A percentile compares a stretch with the other conserved stretches of the same genome.
Evolutionary conservation across 768 basidiomycete genomes (phyloP).

Genomic region (Termitomyces sp.): DNA sequence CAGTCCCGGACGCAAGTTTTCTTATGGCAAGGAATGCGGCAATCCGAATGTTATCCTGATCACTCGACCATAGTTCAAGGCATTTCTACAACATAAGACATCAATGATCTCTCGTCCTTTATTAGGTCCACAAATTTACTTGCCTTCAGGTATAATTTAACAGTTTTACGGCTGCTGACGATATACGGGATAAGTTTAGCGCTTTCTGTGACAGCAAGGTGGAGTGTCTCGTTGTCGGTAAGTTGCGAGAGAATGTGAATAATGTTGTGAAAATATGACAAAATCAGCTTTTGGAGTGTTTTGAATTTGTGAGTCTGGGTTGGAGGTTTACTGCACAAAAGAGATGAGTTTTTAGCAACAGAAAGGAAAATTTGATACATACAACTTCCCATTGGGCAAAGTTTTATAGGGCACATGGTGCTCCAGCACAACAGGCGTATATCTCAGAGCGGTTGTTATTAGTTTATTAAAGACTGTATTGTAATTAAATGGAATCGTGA

Average conservation of each 20-base stretch:
- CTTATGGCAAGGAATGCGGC: conserved; percentile 84
- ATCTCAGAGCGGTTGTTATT: conserved; percentile 79
- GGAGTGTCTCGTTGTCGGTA: conserved; percentile 59
- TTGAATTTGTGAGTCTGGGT: conserved; percentile 80
- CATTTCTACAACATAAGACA: conserved; percentile 54
- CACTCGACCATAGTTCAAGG: conserved; percentile 79
- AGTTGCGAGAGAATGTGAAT: conserved; percentile 77
- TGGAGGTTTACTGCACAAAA: conserved; percentile 69
- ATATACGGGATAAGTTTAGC: conserved; percentile 90
- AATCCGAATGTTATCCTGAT: conserved; percentile 78
- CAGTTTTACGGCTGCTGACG: conserved; percentile 74
- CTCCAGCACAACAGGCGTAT: conserved; percentile 84
- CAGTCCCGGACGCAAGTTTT: conserved; percentile 70
- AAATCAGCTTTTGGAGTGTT: conserved; percentile 79
- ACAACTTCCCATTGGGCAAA: conserved; percentile 83
- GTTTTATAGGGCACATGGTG: conserved; percentile 90
- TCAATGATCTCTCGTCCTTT: neutral
- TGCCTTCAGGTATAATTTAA: conserved; percentile 88
- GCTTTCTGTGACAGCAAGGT: conserved; percentile 77
- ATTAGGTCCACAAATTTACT: neutral
- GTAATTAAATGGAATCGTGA: conserved; percentile 6
- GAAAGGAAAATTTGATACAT: conserved; percentile 24
- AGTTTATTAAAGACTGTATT: conserved; percentile 89
- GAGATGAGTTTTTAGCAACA: conserved; percentile 3
- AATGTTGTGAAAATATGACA: conserved; percentile 88